These are phyloP conservation scores for Chaetomiaceae sp. DNA, from an alignment of 2,329 filamentous ascomycete species.

Conservation along the genomic window DNA sequence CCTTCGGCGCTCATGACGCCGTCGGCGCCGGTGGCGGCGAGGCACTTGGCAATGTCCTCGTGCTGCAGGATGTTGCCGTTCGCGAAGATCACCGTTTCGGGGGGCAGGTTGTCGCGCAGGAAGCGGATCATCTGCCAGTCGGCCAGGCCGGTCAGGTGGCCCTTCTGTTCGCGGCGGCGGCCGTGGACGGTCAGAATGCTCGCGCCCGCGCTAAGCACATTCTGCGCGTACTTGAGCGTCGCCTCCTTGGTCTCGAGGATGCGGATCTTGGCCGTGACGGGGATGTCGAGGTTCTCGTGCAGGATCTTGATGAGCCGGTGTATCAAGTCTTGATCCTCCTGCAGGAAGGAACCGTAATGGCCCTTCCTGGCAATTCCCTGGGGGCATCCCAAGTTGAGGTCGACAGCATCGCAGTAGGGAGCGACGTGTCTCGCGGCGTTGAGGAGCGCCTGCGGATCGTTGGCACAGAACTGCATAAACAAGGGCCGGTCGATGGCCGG, in stretches of 20 bases:
- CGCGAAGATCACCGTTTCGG: slow-evolving; percentile 88
- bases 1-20: slow-evolving; percentile 95
- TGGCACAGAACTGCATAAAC: slow-evolving; percentile 95
- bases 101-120: slow-evolving; percentile 73
- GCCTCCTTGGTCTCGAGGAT: slow-evolving; percentile 81
- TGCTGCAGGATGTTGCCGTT: slow-evolving; percentile 89
- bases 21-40: slow-evolving; percentile 81
- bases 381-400: slow-evolving; percentile 91
- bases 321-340: slow-evolving; percentile 84
- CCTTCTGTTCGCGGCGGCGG: slow-evolving; percentile 83
- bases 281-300: slow-evolving; percentile 69
- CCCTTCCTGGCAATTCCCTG: slow-evolving; percentile 91
- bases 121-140: slow-evolving; percentile 86
- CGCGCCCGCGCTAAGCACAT: slow-evolving; percentile 79
- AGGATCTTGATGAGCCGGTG: slow-evolving; percentile 77
- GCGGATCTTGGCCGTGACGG: slow-evolving; percentile 91
- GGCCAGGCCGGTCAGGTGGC: slow-evolving; percentile 86
- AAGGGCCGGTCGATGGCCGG: slow-evolving; percentile 77
- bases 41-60: slow-evolving; percentile 68
- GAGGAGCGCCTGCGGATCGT: slow-evolving; percentile 74
- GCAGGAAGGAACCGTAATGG: slow-evolving; percentile 88
- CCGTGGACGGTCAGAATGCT: slow-evolving; percentile 94
- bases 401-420: slow-evolving; percentile 89
- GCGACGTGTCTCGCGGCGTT: slow-evolving; percentile 71
- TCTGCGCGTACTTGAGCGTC: slow-evolving; percentile 82